phyloP scores from a whole-genome alignment of 2,329 filamentous ascomycete species.

The Coniochaeta sp. region DNA sequence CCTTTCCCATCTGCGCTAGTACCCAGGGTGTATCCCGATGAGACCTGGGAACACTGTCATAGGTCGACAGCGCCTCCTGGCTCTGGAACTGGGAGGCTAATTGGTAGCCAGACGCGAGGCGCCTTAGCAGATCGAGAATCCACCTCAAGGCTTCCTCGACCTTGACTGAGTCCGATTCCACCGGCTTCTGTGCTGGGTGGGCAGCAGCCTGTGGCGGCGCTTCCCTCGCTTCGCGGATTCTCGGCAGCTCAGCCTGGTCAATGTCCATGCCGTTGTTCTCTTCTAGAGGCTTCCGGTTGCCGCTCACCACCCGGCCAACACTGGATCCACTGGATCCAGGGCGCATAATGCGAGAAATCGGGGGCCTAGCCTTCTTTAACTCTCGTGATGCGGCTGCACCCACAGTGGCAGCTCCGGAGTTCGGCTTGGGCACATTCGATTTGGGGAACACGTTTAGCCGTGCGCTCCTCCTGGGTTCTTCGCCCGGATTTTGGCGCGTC shows the following conservation, averaged over 20 bases:
- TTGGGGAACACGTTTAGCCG: conserved; percentile 64
- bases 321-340: conserved; percentile 57
- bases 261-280: conserved; percentile 63
- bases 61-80: conserved; percentile 66
- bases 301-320: conserved; percentile 82
- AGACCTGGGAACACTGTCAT: conserved; percentile 59
- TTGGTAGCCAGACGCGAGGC: conserved; percentile 74
- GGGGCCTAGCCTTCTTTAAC: conserved; percentile 76
- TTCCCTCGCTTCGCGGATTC: conserved; percentile 30
- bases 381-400: conserved; percentile 61
- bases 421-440: conserved; percentile 59
- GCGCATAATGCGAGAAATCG: conserved; percentile 58
- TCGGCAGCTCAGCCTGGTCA: conserved; percentile 56
- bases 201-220: conserved; percentile 26
- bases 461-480: conserved; percentile 66
- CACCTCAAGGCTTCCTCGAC: conserved; percentile 70
- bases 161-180: conserved; percentile 50
- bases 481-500: conserved; percentile 39
- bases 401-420: conserved; percentile 48
- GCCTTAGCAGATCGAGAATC: conserved; percentile 73
- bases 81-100: conserved; percentile 74
- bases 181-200: conserved; percentile 28
- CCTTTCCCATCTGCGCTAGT: conserved; percentile 80
- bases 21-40: conserved; percentile 94
- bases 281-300: conserved; percentile 71